Evolutionary conservation across 108 stramenopile species (phyloP).

Genomic region (Schizochytrium sp.): DNA sequence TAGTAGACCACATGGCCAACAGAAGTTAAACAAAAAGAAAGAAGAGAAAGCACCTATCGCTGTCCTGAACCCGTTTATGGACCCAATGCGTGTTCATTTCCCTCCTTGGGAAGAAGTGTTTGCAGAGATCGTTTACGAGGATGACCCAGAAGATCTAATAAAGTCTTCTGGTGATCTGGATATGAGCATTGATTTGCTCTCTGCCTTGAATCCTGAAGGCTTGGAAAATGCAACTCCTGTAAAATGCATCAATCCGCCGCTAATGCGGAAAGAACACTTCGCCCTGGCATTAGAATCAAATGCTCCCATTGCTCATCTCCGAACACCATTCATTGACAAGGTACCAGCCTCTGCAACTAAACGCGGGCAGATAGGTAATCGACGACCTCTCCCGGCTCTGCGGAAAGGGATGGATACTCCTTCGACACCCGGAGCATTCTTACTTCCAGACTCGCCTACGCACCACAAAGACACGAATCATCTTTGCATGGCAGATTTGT

Average conservation of each 20-base stretch:
- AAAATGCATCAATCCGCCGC: neutral
- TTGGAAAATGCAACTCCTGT: neutral
- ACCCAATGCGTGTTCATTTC: neutral
- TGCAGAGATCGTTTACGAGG: neutral
- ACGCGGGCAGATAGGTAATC: neutral
- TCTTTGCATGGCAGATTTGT: slow-evolving; percentile 1
- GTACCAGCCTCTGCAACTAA: neutral
- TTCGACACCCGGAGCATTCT: neutral
- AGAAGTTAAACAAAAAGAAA: neutral
- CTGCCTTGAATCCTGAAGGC: neutral
- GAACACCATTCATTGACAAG: neutral
- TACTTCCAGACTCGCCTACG: neutral
- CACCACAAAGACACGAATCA: neutral
- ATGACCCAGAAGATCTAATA: neutral
- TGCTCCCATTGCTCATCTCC: neutral
- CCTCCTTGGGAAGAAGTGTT: slow-evolving; percentile 24
- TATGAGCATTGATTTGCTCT: neutral
- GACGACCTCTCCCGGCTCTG: neutral
- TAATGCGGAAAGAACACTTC: neutral
- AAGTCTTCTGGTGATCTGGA: neutral
- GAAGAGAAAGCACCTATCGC: neutral
- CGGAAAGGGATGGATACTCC: neutral
- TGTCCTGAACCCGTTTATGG: neutral
- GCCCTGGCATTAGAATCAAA: slow-evolving; percentile 8
- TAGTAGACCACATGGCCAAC: neutral